These are phyloP conservation scores for Globisporangium rhizosaccharum DNA, from an alignment of 352 stramenopile species.

Conservation along the genomic window DNA sequence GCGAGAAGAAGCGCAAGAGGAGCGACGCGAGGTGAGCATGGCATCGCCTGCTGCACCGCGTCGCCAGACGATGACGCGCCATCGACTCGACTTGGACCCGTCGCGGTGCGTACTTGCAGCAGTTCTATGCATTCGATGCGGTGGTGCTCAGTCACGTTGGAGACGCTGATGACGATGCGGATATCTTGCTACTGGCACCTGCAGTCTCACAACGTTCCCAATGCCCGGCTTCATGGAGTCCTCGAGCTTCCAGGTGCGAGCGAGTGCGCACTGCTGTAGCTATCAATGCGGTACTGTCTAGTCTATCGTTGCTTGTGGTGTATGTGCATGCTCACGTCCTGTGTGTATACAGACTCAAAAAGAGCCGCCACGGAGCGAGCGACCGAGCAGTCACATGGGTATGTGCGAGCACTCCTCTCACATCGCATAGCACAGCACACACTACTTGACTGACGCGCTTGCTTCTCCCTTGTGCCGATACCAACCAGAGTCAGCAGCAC, in stretches of 20 bases:
- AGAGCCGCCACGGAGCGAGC: slow-evolving; percentile 16
- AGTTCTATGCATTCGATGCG: background rate
- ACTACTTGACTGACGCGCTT: background rate
- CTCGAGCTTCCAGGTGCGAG: slow-evolving; percentile 32
- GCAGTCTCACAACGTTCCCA: slow-evolving; percentile 64
- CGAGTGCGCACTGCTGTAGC: background rate
- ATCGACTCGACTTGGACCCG: slow-evolving; percentile 44
- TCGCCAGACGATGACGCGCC: slow-evolving; percentile 27
- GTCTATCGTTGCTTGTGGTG: background rate
- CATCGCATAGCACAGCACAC: background rate
- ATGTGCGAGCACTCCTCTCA: background rate
- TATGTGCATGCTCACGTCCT: background rate
- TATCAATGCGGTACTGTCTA: too few relatives aligned
- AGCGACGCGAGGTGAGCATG: slow-evolving; percentile 1
- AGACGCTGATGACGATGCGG: background rate
- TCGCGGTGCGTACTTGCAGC: slow-evolving; percentile 26
- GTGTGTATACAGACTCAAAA: slow-evolving; percentile 4
- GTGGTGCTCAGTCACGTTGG: background rate
- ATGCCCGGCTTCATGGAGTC: slow-evolving; percentile 51
- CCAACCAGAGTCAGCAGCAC: slow-evolving; percentile 13
- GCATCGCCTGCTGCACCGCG: slow-evolving; percentile 13
- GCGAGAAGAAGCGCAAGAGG: background rate
- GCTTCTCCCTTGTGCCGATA: background rate
- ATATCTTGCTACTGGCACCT: background rate
- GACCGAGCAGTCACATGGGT: slow-evolving; percentile 11